Conservation (phyloP, 345 rosid genomes). For the Corymbia maculata region DNA sequence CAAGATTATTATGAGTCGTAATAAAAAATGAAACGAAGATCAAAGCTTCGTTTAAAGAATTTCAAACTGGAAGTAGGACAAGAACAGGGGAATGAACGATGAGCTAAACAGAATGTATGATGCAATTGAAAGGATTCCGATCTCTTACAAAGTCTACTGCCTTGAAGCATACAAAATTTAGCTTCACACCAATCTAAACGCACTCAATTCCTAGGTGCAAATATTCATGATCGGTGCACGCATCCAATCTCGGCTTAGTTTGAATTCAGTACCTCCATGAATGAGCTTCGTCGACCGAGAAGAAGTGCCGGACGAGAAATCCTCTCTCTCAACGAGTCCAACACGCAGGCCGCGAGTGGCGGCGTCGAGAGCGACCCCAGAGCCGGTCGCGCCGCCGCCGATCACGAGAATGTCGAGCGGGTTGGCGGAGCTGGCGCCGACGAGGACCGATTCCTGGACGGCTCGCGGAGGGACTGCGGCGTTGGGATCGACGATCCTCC, state of each 20-base stretch:
- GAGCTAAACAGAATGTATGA: background rate
- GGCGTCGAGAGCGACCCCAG: conserved; percentile 94
- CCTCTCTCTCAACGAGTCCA: conserved; percentile 92
- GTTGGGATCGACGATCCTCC: conserved; percentile 36
- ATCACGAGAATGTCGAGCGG: conserved; percentile 87
- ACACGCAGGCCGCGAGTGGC: conserved; percentile 83
- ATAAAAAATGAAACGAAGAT: background rate
- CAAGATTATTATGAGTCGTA: background rate
- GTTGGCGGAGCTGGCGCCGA: conserved; percentile 34
- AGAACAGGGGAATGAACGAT: background rate
- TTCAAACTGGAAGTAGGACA: background rate
- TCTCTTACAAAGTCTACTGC: background rate
- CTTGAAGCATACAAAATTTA: background rate
- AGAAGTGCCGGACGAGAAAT: conserved; percentile 92
- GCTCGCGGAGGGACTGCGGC: conserved; percentile 63
- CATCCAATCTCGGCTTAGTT: background rate
- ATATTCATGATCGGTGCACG: background rate
- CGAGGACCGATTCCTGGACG: conserved; percentile 54
- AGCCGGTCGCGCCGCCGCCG: conserved; percentile 99
- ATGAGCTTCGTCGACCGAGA: conserved; percentile 93
- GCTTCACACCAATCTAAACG: background rate
- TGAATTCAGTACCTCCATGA: conserved; percentile 59
- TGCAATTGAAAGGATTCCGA: background rate
- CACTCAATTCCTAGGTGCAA: background rate
- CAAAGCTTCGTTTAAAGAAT: background rate